Evolutionary conservation across 2,329 filamentous ascomycete species (phyloP).

Genomic region (Phialemonium atrogriseum): DNA sequence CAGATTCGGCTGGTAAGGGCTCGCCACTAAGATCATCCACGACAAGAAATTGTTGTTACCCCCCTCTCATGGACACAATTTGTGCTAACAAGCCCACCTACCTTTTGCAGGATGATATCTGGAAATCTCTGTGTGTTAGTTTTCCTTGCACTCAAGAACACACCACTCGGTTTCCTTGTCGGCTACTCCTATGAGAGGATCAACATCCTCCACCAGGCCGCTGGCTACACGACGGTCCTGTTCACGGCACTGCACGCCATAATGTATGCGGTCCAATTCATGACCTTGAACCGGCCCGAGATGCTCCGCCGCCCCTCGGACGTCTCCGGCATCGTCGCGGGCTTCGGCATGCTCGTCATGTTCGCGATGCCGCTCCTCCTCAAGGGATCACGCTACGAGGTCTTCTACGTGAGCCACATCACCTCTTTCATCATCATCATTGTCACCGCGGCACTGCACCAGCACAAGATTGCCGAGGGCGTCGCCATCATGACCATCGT

Average conservation of each 20-base stretch:
- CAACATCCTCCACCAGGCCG: constrained; percentile 36
- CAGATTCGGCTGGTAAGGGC: constrained; percentile 24
- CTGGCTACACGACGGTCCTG: constrained; percentile 32
- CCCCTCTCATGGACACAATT: too few relatives aligned
- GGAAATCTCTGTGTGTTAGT: constrained; percentile 36
- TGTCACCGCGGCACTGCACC: constrained; percentile 32
- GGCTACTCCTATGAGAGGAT: constrained; percentile 37
- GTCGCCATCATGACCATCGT: constrained; percentile 29
- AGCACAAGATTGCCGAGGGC: constrained; percentile 28
- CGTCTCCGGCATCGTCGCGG: constrained; percentile 27
- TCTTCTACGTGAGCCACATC: constrained; percentile 37
- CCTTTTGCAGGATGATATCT: constrained; percentile 31
- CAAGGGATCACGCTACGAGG: constrained; percentile 32
- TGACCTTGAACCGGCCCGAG: constrained; percentile 9
- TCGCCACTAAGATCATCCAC: not conserved
- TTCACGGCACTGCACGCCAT: constrained; percentile 27
- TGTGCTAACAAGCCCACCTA: not conserved
- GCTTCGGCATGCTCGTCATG: constrained; percentile 27
- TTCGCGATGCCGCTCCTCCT: constrained; percentile 23
- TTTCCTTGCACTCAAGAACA: constrained; percentile 40
- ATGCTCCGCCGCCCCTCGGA: constrained; percentile 19
- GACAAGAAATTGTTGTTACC: too few relatives aligned
- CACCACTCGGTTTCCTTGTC: constrained; percentile 32
- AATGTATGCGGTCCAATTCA: constrained; percentile 23
- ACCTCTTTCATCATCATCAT: constrained; percentile 30